A percentile compares a stretch with the other conserved stretches of the same genome.
These are phyloP conservation scores for Crithidia expoeki DNA, from an alignment of 208 protist species.

Conservation along the genomic window DNA sequence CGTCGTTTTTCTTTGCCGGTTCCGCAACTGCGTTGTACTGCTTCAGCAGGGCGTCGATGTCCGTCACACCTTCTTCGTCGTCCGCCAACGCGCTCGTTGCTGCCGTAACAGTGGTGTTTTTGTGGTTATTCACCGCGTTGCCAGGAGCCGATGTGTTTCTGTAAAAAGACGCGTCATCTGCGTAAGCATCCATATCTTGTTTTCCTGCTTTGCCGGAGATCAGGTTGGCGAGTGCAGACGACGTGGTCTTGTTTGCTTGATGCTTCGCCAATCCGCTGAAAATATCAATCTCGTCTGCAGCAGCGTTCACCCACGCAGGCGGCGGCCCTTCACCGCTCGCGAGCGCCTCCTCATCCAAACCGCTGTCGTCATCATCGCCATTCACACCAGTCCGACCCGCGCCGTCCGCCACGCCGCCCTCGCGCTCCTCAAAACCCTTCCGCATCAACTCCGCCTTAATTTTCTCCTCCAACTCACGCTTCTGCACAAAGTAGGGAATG, in stretches of 20 bases:
- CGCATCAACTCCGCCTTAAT: slow-evolving; percentile 35
- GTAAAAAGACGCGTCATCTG: too few relatives aligned
- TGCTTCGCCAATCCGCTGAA: slow-evolving; percentile 24
- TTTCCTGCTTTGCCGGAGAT: neutral
- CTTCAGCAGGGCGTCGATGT: slow-evolving; percentile 31
- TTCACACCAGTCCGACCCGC: neutral
- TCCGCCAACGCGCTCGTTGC: slow-evolving; percentile 2
- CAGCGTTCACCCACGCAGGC: slow-evolving; percentile 29
- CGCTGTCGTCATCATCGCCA: slow-evolving; percentile 13
- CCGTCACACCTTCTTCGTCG: slow-evolving; percentile 12
- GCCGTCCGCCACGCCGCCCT: neutral
- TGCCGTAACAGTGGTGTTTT: neutral
- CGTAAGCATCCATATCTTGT: too few relatives aligned
- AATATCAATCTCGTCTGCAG: slow-evolving; percentile 50
- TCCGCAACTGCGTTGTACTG: slow-evolving; percentile 20
- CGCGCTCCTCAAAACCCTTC: slow-evolving; percentile 23
- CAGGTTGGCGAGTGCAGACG: neutral
- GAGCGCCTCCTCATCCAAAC: slow-evolving; percentile 15
- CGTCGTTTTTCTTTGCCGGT: slow-evolving; percentile 5
- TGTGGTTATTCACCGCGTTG: neutral
- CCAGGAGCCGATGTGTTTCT: neutral
- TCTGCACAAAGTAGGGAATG: slow-evolving; percentile 57
- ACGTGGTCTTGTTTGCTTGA: neutral
- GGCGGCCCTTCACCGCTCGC: slow-evolving; percentile 13
- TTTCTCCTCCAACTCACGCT: slow-evolving; percentile 47